Evolutionary conservation across 202 grass and related monocot genomes (phyloP).

Genomic region (Eragrostis tef): DNA sequence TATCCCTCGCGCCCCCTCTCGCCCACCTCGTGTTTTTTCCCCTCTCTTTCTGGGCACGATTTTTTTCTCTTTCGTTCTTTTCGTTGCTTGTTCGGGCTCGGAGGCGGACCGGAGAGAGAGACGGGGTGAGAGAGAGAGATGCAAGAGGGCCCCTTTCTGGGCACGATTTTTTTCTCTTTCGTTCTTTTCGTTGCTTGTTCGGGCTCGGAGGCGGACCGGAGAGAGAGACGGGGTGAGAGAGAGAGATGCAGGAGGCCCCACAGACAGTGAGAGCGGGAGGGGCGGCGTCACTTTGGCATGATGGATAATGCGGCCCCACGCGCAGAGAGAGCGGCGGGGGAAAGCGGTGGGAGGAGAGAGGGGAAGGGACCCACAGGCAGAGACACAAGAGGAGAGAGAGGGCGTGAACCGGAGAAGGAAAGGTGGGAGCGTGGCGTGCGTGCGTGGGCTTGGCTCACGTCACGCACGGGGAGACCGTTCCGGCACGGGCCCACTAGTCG

Average conservation of each 20-base stretch:
- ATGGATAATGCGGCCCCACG: background rate
- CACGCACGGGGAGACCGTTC: background rate
- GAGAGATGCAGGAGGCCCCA: background rate
- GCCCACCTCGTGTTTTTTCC: conserved; percentile 18
- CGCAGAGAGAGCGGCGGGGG: background rate
- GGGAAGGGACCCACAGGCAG: background rate
- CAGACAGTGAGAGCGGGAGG: background rate
- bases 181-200: background rate
- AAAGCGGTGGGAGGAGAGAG: background rate
- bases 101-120: background rate
- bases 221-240: background rate
- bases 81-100: background rate
- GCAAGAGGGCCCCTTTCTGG: background rate
- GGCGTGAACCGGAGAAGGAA: background rate
- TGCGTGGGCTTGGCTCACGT: background rate
- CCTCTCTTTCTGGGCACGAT: background rate
- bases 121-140: too few relatives aligned
- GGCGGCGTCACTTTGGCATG: too few relatives aligned
- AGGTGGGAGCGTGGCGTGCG: background rate
- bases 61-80: background rate
- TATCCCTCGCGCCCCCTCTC: conserved; percentile 8
- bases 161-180: background rate
- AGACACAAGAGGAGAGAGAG: background rate
- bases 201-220: background rate
- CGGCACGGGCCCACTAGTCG: background rate